Evolutionary conservation across 495 filamentous ascomycete species (phyloP).

Genomic region (Penicillium alfredii): DNA sequence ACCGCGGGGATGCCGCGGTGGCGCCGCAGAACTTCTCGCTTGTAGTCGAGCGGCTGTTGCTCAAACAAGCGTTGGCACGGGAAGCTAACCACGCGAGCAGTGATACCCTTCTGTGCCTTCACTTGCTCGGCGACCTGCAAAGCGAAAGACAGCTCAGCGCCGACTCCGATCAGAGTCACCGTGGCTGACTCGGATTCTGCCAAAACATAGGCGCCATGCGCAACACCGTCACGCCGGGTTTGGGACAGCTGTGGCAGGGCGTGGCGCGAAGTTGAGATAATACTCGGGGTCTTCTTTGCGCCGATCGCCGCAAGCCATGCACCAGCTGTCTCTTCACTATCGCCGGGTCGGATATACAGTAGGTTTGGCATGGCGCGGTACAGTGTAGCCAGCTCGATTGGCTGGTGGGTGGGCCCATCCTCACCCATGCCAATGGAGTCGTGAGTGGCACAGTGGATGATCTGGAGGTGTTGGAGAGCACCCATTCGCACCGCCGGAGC

Average conservation of each 20-base stretch:
- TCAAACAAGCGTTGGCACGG: slow-evolving; percentile 52
- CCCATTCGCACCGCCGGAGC: slow-evolving; percentile 56
- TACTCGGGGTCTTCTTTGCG: slow-evolving; percentile 38
- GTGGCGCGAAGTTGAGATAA: slow-evolving; percentile 47
- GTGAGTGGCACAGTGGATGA: slow-evolving; percentile 56
- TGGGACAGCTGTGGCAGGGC: slow-evolving; percentile 35
- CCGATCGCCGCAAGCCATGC: slow-evolving; percentile 47
- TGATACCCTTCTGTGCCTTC: slow-evolving; percentile 29
- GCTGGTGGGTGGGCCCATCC: slow-evolving; percentile 58
- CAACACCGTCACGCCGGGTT: slow-evolving; percentile 37
- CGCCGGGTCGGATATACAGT: slow-evolving; percentile 51
- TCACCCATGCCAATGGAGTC: slow-evolving; percentile 55
- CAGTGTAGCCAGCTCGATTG: slow-evolving; percentile 50
- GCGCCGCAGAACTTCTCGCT: slow-evolving; percentile 32
- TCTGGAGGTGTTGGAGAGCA: slow-evolving; percentile 49
- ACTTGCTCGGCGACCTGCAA: slow-evolving; percentile 32
- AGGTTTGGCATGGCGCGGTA: slow-evolving; percentile 58
- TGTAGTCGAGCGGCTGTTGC: slow-evolving; percentile 44
- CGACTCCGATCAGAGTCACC: slow-evolving; percentile 46
- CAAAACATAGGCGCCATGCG: slow-evolving; percentile 44
- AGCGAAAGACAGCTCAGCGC: slow-evolving; percentile 44
- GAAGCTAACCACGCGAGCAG: slow-evolving; percentile 48
- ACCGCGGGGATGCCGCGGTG: slow-evolving; percentile 38
- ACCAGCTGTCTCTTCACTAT: slow-evolving; percentile 52
- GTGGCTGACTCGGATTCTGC: slow-evolving; percentile 34